Evolutionary conservation across 2,329 filamentous ascomycete genomes (phyloP), one percentile per base, ranked within the genome.

Genomic region (Aspergillus sp.): DNA sequence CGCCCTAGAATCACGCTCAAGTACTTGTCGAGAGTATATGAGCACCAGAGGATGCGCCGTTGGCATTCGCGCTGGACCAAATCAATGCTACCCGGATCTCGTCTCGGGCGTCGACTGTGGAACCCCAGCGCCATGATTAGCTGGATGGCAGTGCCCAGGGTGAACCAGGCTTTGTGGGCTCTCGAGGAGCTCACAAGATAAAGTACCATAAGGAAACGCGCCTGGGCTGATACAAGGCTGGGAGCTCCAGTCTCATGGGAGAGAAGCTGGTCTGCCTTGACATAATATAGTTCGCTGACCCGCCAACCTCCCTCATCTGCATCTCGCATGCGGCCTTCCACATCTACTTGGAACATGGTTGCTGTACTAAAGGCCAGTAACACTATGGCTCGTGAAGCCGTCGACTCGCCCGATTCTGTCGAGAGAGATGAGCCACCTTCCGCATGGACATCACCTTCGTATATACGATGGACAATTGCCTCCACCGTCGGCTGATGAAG

Each of bases 21-120:
- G 49, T 75, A 75, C 31, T 68, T 68, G 45, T 75, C 72, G 4
- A 75, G 57, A 2, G 71, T 74, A 23, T 69, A 71, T 2, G 65
- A 66, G 17, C 70, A 66, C 71, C 71, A 75, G 16, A 74, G 64
- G 1, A 69, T 58, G 10, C 72, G 65, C 47, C 70, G 71, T 2
- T 66, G 64, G 36, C 66, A 72, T 53, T 74, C 69, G 23, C 49
- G 53, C 19, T 60, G 52, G 21, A 56, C 47, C n/a, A 53, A 29
- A 17, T 56, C 51, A 56, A 19, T 13, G 49, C 64, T 40, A 13
- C 31, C 40, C 2, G 43, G 20, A 9, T 47, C 34, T 4, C 36
- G 36, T 13, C 44, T 52, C 13, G 54, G 19, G 16, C 53, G 54
- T 34, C 53, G 58, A 45, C 66, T 61, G 52, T 75, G 71, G 19